A percentile compares a stretch with the other conserved stretches of the same genome.
Conservation (phyloP, 179 eudicot species). For the Sideroxylon spinosum region DNA sequence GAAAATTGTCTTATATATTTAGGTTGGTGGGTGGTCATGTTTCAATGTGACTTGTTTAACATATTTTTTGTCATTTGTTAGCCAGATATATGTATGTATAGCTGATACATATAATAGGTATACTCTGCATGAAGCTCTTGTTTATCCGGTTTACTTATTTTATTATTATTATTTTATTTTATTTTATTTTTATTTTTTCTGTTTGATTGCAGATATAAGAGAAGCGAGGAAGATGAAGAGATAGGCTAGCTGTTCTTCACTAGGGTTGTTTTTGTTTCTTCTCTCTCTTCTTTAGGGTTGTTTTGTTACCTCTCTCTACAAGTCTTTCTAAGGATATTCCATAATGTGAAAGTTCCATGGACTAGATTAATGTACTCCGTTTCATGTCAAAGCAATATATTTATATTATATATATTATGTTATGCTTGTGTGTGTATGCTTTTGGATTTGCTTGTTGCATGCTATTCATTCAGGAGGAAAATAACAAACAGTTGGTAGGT, state of each 20-base stretch:
- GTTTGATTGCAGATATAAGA: constrained; percentile 27
- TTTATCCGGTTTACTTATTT: neutral
- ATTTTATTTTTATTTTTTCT: neutral
- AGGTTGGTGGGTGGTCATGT: no score
- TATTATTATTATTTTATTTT: no score
- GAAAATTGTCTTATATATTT: no score
- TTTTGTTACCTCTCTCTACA: constrained; percentile 15
- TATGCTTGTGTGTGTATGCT: neutral
- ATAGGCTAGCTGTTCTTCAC: constrained; percentile 10
- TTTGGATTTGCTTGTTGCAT: neutral
- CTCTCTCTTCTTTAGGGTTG: neutral
- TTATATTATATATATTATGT: neutral
- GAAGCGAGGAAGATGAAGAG: constrained; percentile 14
- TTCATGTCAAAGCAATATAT: constrained; percentile 7
- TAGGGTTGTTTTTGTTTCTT: constrained; percentile 15
- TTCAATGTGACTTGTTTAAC: neutral
- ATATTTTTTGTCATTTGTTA: neutral
- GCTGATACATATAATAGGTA: neutral
- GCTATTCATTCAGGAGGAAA: neutral
- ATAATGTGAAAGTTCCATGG: constrained; percentile 16
- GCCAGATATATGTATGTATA: no score
- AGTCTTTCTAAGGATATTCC: neutral
- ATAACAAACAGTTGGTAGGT: neutral
- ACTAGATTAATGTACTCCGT: constrained; percentile 9
- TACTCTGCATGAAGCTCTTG: neutral